Percentiles rank a stretch among this genome's conserved stretches.
These are phyloP conservation scores for Umbelopsis sp. DNA, from an alignment of 371 early-diverging fungal genomes.

Conservation along the genomic window DNA sequence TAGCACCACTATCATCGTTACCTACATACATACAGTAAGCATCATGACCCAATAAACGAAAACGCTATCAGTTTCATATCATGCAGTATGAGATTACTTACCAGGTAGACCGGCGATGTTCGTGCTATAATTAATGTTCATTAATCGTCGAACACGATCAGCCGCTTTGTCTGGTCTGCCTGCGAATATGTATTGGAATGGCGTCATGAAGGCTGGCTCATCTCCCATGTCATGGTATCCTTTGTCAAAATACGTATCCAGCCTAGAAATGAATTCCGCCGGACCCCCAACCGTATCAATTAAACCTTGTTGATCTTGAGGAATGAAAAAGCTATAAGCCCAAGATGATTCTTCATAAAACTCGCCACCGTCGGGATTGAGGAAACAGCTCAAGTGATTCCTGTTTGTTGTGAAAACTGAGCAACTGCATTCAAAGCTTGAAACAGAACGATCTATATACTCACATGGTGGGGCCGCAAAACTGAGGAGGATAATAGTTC, in stretches of 20 bases:
- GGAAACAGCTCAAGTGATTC: constrained; percentile 1
- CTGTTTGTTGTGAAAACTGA: not conserved
- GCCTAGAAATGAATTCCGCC: constrained; percentile 15
- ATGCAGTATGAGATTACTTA: not conserved
- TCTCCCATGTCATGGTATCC: constrained; percentile 18
- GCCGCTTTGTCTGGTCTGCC: constrained; percentile 20
- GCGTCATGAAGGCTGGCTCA: constrained; percentile 19
- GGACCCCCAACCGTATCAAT: constrained; percentile 12
- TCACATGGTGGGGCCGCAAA: constrained; percentile 6
- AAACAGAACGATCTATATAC: not conserved
- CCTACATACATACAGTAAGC: not conserved
- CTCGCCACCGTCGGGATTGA: not conserved
- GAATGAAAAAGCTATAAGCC: constrained; percentile 19
- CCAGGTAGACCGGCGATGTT: constrained; percentile 15
- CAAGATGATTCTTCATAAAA: constrained; percentile 7
- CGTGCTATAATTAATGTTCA: constrained; percentile 9
- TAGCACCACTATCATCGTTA: constrained; percentile 22
- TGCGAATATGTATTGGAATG: constrained; percentile 16
- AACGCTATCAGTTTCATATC: no score
- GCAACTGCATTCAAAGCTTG: not conserved
- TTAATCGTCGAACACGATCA: not conserved
- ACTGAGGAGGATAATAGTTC: constrained; percentile 18
- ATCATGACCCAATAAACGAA: no score
- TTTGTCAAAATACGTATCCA: constrained; percentile 14
- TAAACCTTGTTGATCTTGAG: constrained; percentile 18